These are phyloP conservation scores for Rhodofomes roseus DNA, from an alignment of 1,284 basidiomycete genomes.

Conservation along the genomic window DNA sequence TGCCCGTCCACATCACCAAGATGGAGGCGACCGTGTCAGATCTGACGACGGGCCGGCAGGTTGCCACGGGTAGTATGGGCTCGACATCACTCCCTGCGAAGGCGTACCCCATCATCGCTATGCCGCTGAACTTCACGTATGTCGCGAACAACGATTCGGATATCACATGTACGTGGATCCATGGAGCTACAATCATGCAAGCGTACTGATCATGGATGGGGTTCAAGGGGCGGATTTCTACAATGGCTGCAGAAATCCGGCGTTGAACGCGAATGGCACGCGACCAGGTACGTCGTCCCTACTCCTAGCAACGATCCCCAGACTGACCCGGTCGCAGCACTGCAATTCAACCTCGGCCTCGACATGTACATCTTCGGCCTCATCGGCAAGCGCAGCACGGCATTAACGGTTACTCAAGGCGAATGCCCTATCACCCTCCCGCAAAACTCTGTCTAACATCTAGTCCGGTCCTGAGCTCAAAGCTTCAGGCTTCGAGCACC, in stretches of 20 bases:
- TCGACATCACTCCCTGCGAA: constrained; percentile 60
- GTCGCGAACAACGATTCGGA: constrained; percentile 78
- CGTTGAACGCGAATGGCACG: constrained; percentile 42
- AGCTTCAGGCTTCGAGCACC: no score
- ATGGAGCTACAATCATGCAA: not conserved
- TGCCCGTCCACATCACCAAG: constrained; percentile 70
- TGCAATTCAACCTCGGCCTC: constrained; percentile 67
- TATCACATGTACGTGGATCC: constrained; percentile 56
- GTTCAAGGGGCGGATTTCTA: constrained; percentile 72
- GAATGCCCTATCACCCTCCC: constrained; percentile 77
- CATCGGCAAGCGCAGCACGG: constrained; percentile 45
- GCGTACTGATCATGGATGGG: not conserved
- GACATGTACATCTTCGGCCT: constrained; percentile 72
- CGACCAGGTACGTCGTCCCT: constrained; percentile 53
- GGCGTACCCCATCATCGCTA: constrained; percentile 50
- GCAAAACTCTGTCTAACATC: constrained; percentile 43
- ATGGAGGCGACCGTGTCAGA: constrained; percentile 68
- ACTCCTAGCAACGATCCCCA: not conserved
- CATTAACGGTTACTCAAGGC: constrained; percentile 58
- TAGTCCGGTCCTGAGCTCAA: no score
- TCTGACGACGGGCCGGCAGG: constrained; percentile 52
- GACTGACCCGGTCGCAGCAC: constrained; percentile 36
- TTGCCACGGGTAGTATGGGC: constrained; percentile 64
- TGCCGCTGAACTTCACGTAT: constrained; percentile 83
- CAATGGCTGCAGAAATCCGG: constrained; percentile 69